A percentile compares a stretch with the other conserved stretches of the same genome.
These are phyloP conservation scores for Cladosporium sp. DNA, from an alignment of 2,329 filamentous ascomycete genomes.

Conservation along the genomic window DNA sequence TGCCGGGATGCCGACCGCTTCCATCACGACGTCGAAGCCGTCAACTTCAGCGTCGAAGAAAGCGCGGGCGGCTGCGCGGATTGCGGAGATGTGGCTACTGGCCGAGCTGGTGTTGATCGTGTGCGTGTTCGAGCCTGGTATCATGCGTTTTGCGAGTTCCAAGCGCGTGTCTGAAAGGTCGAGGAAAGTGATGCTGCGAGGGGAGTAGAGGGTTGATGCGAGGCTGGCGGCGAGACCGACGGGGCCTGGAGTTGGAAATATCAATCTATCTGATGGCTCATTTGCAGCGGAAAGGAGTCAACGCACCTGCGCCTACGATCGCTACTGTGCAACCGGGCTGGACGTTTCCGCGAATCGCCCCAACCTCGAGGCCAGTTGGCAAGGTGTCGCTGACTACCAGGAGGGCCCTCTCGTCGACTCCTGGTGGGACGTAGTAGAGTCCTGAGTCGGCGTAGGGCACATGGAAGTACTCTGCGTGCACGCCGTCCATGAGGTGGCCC, in stretches of 20 bases:
- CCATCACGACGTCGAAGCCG: slow-evolving; percentile 59
- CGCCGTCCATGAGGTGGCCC: slow-evolving; percentile 55
- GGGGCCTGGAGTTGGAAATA: slow-evolving; percentile 43
- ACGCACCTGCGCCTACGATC: slow-evolving; percentile 50
- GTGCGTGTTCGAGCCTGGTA: slow-evolving; percentile 38
- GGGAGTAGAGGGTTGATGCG: slow-evolving; percentile 57
- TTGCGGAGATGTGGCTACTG: slow-evolving; percentile 32
- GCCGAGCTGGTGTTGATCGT: slow-evolving; percentile 36
- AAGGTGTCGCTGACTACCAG: slow-evolving; percentile 59
- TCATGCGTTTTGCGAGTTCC: slow-evolving; percentile 49
- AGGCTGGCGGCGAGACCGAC: slow-evolving; percentile 58
- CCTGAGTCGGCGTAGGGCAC: slow-evolving; percentile 54
- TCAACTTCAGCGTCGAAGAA: slow-evolving; percentile 48
- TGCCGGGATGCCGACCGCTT: slow-evolving; percentile 56
- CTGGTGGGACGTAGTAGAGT: slow-evolving; percentile 47
- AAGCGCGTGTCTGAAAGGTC: slow-evolving; percentile 54
- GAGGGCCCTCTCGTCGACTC: slow-evolving; percentile 44
- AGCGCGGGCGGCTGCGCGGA: slow-evolving; percentile 41
- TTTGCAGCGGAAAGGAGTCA: not conserved
- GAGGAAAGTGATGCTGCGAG: slow-evolving; percentile 53
- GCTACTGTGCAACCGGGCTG: slow-evolving; percentile 54
- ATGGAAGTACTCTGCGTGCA: slow-evolving; percentile 59
- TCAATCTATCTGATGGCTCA: not conserved
- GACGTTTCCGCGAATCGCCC: slow-evolving; percentile 54
- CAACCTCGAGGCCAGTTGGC: slow-evolving; percentile 58